Evolutionary conservation across 2,329 filamentous ascomycete genomes (phyloP), one percentile per base, ranked within the genome.

Genomic region (Sporothrix schenckii): DNA sequence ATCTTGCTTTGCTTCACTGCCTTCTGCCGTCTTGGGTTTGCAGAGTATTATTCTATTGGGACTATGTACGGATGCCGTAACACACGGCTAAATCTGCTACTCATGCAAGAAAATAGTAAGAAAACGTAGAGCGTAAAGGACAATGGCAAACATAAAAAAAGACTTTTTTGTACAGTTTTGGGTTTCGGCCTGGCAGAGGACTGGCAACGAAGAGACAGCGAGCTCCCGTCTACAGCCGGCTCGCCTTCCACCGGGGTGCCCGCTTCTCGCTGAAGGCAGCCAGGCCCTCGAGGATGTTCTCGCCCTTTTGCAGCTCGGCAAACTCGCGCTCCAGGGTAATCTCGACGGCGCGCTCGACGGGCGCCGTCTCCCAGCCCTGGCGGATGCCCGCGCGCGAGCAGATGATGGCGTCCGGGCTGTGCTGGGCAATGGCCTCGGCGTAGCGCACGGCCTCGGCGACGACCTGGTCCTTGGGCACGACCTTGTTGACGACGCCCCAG

Each of bases 321-420:
- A 74, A 76, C 76, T 75, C 76, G 47, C 74, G 56, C 19, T 73
- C 71, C 21, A 73, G 74, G 34, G 75, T 70, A 4, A 70, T 66
- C 24, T 73, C 56, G 54, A 75, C 74, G 19, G 76, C 74, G 19
- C 71, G 72, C 71, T 76, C 76, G 27, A 76, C 76, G 34, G 72
- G 74, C 6, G 72, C 74, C 34, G 71, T 85, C 75, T 92, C 91
- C 91, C 91, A 94, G 0, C 88, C 90, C 75, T 90, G 80, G 77
- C 90, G 86, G 34, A 95, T 77, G 0, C 91, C 92, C 76, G 88
- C 87, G 21, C 91, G 84, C 70, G 83, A 89, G 14, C 92, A 89
- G 75, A 94, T 88, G 52, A 94, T 86, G 56, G 89, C 85, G 79
- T 95, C 92, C 1, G 92, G 92, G 75, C 89, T 92, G 79, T 91